Base-by-base conservation (phyloP, 2,329 filamentous ascomycete species). In the Penicillium sp. region DNA sequence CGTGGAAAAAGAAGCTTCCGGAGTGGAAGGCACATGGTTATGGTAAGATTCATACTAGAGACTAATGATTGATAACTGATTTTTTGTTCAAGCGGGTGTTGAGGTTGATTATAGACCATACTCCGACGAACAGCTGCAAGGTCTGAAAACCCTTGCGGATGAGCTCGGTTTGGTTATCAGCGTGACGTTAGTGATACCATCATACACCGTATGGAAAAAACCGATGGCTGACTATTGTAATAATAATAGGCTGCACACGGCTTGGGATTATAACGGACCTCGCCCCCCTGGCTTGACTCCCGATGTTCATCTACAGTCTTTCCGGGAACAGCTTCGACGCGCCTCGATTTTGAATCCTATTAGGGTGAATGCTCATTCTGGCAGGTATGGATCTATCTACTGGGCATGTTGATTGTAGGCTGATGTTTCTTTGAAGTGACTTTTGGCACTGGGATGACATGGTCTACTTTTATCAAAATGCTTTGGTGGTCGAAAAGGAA, bases 401-500 rank as follows among this genome's bases (percentile, higher is more conserved):
- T n/a, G n/a, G n/a, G n/a, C n/a, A n/a, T n/a, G n/a, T n/a, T n/a
- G n/a, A n/a, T n/a, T n/a, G n/a, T n/a, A n/a, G n/a, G 11, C 3
- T n/a, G 6, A 16, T 26, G 42, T 12, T 42, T 28, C 26, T 11
- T 16, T 21, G 1, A 12, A 72, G 70, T 14, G 70, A 72, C 33
- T 56, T 63, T 21, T 72, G 67, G 65, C 62, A 63, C 4, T 48
- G 64, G 2, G 69, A 72, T 16, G 64, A 72, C 16, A 68, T 69
- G 1, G 65, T 72, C 4, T 61, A 66, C 30, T 72, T 72, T 45
- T 73, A 68, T 57, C 42, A 64, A n/a, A 61, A 61, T 3, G 68
- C 69, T 1, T 60, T 72, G 2, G 48, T 63, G 12, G 59, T 72
- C 8, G 68, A 72, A 16, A 61, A 62, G 3, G 68, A 71, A 49